Evolutionary conservation across 2,329 filamentous ascomycete genomes (phyloP), one percentile per base, ranked within the genome.

Genomic region (Triangularia verruculosa): DNA sequence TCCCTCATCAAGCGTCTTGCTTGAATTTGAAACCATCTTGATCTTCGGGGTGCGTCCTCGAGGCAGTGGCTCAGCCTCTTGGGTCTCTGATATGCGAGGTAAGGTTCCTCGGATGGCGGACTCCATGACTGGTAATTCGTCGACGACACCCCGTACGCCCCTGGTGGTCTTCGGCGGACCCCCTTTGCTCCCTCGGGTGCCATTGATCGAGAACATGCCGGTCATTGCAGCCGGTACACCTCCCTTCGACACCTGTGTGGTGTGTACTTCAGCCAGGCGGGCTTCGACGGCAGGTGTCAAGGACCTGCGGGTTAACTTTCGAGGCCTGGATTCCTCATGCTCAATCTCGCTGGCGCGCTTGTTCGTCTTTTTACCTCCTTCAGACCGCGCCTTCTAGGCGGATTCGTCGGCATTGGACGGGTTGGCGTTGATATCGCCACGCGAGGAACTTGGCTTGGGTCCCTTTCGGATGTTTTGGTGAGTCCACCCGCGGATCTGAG

Each of bases 401-500:
- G 61, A 55, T 51, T 63, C 56, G 9, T 54, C 59, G 17, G 47
- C 20, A 34, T 47, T 53, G 13, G 13, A n/a, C 17, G 47, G 15
- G 51, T 32, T 53, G 20, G 13, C 27, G 20, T 25, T 55, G 34
- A 39, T 30, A 39, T 55, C 47, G 22, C 52, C 54, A n/a, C 56
- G 59, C 5, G 61, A 27, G 8, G 64, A 64, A 20, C 59, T 57
- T 68, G 39, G 70, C 65, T 39, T 70, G 68, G 57, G 74, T 7
- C 39, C 39, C 66, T 75, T 76, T 57, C 74, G 73, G 17, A 75
- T 71, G 66, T 78, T 80, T 67, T 79, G 79, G 27, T 80, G 76
- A 55, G 83, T 84, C 84, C 84, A 87, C 1, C 84, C 84, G 27
- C 84, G 74, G 30, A 87, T 86, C 52, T 80, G 78, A 12, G 83